phyloP scores from a whole-genome alignment of 1,284 basidiomycete genomes.

The Cystobasidium slooffiae region DNA sequence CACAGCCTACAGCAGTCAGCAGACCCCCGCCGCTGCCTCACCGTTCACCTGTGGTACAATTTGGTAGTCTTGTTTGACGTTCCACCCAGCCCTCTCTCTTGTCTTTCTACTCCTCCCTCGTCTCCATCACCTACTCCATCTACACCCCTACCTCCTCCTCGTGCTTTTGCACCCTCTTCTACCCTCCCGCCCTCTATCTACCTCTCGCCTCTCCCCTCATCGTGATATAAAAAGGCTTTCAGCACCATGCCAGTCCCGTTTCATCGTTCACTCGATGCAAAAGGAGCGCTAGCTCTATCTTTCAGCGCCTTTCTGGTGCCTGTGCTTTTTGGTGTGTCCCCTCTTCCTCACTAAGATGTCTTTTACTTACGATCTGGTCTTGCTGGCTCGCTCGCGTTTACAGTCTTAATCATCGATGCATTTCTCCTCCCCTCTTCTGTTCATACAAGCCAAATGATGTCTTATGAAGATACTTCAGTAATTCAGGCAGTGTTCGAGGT shows the following conservation, averaged over 20 bases:
- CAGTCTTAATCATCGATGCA: slow-evolving; percentile 13
- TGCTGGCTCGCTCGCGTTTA: background rate
- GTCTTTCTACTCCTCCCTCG: slow-evolving; percentile 27
- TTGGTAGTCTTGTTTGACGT: too few relatives aligned
- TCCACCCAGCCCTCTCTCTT: background rate
- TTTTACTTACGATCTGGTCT: background rate
- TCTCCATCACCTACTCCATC: slow-evolving; percentile 1
- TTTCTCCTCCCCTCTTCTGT: slow-evolving; percentile 1
- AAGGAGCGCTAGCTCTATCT: slow-evolving; percentile 32
- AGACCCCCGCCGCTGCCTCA: too few relatives aligned
- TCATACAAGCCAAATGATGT: background rate
- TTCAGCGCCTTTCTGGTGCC: slow-evolving; percentile 19
- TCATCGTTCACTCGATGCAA: slow-evolving; percentile 17
- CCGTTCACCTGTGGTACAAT: background rate
- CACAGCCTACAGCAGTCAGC: too few relatives aligned
- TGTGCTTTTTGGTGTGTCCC: slow-evolving; percentile 16
- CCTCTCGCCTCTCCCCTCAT: too few relatives aligned
- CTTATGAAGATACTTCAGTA: slow-evolving; percentile 3
- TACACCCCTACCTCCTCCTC: background rate
- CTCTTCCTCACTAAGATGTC: background rate
- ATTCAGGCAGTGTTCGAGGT: background rate
- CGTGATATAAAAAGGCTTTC: background rate
- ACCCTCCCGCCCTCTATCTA: background rate
- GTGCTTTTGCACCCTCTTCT: background rate
- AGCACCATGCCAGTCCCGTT: slow-evolving; percentile 14